Base-by-base conservation (phyloP, 2,329 filamentous ascomycete species). In the Aspergillus sp. region DNA sequence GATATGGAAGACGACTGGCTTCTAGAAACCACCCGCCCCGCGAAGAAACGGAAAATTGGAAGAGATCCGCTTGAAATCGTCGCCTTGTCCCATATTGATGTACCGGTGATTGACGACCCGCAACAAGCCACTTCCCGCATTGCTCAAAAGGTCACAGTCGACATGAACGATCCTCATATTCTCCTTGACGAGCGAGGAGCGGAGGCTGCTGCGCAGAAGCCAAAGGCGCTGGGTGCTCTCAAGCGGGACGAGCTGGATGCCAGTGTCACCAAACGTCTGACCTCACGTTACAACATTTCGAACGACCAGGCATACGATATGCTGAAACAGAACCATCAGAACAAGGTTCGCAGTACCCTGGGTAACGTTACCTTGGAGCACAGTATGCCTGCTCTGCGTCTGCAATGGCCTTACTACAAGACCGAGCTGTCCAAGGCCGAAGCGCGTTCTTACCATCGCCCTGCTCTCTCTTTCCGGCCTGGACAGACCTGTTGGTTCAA, bases 221-320 rank as follows among this genome's bases (percentile, higher is more conserved):
- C 74, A 5, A 79, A 76, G 60, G 67, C 71, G 19, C 66, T 73
- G 21, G 70, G 71, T 30, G 72, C 73, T 49, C 69, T 73, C 53
- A 73, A 73, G 36, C 69, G 71, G 17, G 72, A 89, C 85, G 76
- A 88, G 84, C 63, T 88, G 87, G 80, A 86, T 85, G 86, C 88
- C 15, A 89, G 87, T 54, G 79, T 92, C 44, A 87, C 88, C 3
- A 90, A 89, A 57, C 88, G 91, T 58, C 84, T 96, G 38, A 86
- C 86, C 39, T 86, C 89, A 66, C 88, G 94, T 44, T 99, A 96
- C 82, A 98, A 98, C 73, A 90, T 96, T 60, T 96, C 93, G 30
- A 98, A 98, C 64, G 95, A 99, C 71, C 90, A 95, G 61, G 93
- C 93, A 1, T 99, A 99, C 74, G 93, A 98, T 71, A 87, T 92